These are phyloP conservation scores for Brassica rapa DNA, from an alignment of 345 rosid species.

Conservation along the genomic window DNA sequence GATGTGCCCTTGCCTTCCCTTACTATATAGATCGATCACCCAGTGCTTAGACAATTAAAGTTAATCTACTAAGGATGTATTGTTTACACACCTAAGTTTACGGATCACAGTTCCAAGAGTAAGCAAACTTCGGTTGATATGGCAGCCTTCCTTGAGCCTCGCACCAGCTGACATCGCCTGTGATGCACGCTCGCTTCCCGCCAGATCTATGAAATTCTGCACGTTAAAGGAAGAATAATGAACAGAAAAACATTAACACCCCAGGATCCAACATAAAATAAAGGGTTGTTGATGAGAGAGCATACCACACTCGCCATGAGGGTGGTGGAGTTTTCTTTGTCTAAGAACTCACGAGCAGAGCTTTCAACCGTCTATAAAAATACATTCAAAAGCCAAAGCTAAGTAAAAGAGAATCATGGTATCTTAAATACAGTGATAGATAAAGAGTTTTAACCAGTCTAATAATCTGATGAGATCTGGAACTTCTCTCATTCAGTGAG, in stretches of 20 bases:
- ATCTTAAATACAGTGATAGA: constrained; percentile 22
- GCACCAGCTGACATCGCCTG: constrained; percentile 84
- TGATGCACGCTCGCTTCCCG: constrained; percentile 98
- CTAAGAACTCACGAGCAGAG: constrained; percentile 91
- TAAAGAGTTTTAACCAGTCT: constrained; percentile 57
- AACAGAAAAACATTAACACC: neutral
- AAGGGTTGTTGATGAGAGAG: constrained; percentile 18
- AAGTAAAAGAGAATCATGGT: constrained; percentile 4
- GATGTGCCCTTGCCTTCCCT: constrained; percentile 90
- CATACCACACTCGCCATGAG: constrained; percentile 93
- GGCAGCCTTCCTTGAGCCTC: constrained; percentile 97
- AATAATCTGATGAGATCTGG: constrained; percentile 96
- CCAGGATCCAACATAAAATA: neutral
- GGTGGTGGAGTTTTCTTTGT: constrained; percentile 87
- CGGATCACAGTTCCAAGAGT: constrained; percentile 95
- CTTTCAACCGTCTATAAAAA: constrained; percentile 84
- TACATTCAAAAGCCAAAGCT: constrained; percentile 15
- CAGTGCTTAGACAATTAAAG: neutral
- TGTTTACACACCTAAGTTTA: constrained; percentile 72
- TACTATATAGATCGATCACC: constrained; percentile 46
- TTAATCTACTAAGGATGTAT: neutral
- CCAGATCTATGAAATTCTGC: constrained; percentile 93
- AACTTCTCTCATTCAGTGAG: constrained; percentile 81
- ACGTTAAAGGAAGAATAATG: constrained; percentile 16
- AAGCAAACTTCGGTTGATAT: constrained; percentile 89